Evolutionary conservation across 176 grass and related monocot genomes (phyloP), one percentile per base, ranked within the genome.

Genomic region (Juncus inflexus): DNA sequence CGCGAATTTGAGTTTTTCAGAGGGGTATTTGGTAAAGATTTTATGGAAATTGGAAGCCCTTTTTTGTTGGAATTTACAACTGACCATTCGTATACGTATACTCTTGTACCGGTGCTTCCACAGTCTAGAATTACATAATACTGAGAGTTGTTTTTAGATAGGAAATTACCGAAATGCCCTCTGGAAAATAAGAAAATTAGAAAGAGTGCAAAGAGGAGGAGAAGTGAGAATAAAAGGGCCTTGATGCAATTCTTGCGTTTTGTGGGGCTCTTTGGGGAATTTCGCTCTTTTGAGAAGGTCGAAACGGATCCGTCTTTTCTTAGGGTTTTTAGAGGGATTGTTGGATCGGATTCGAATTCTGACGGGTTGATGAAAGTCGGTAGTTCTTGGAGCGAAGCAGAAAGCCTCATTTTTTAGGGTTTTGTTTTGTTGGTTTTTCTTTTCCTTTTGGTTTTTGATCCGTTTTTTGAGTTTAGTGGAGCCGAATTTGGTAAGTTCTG

Each of bases 101-200:
- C 88, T 69, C 94, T 81, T 64, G 94, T 92, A 54, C 94, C 88
- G 0, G 94, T 97, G 75, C 94, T 97, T 35, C 94, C 94, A 71
- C 94, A 97, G 72, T 97, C 94, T 77, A 97, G 80, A 80, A 97
- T 91, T 52, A 92, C 94, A 78, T 85, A 97, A 80, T 97, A 89
- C 55, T 97, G 82, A 54, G 94, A 80, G 41, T 78, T 64, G 62
- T 83, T 82, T 81, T 67, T 75, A n/a, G 88, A 90, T 50, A 88
- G 79, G 51, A 84, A 84, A 52, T 69, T 77, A 80, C 83, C 68
- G 55, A 89, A 83, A 77, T 86, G 81, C 83, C 80, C 83, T 72
- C 19, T 28, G 19, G 76, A 81, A 64, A 78, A 84, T 50, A 84
- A 72, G 60, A 81, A 97, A 79, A 71, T 63, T 42, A 89, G 69